These are phyloP conservation scores for Lecanosticta acicola DNA, from an alignment of 2,329 filamentous ascomycete genomes.

Conservation along the genomic window DNA sequence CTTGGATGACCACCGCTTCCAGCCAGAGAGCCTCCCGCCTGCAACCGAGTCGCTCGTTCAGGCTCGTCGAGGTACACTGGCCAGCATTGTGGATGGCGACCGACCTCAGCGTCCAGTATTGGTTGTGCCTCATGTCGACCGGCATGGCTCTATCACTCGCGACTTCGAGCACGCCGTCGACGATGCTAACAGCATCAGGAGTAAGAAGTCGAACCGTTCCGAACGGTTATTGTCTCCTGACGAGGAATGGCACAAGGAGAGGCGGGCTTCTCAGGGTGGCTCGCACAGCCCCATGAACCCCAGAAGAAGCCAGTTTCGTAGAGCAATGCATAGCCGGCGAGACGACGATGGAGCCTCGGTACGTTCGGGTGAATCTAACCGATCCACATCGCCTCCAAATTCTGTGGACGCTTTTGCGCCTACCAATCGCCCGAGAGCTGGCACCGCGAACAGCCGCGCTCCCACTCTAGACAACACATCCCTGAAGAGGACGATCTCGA, in stretches of 20 bases:
- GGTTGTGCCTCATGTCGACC: constrained; percentile 38
- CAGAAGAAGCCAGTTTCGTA: constrained; percentile 42
- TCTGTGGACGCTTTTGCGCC: constrained; percentile 97
- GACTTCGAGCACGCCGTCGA: constrained; percentile 89
- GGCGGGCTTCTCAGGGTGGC: constrained; percentile 14
- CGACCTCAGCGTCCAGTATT: constrained; percentile 43
- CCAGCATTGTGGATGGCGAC: constrained; percentile 52
- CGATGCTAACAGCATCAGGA: constrained; percentile 58
- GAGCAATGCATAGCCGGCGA: constrained; percentile 27
- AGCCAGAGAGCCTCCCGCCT: constrained; percentile 56
- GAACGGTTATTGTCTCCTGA: constrained; percentile 29
- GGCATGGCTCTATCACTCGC: constrained; percentile 49
- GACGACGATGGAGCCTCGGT: constrained; percentile 16
- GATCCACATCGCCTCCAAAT: constrained; percentile 83
- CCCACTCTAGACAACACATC: constrained; percentile 53
- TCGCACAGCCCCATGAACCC: constrained; percentile 30
- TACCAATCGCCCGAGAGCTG: constrained; percentile 72
- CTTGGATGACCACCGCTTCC: constrained; percentile 80
- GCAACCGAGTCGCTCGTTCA: constrained; percentile 36
- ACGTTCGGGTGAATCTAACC: constrained; percentile 26
- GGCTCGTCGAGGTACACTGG: constrained; percentile 63
- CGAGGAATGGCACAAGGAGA: constrained; percentile 30
- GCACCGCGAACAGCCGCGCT: constrained; percentile 57
- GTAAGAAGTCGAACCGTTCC: constrained; percentile 51
- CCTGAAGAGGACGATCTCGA: constrained; percentile 66